phyloP scores from a whole-genome alignment of 1,284 basidiomycete species.

The Spongispora temasekensis region DNA sequence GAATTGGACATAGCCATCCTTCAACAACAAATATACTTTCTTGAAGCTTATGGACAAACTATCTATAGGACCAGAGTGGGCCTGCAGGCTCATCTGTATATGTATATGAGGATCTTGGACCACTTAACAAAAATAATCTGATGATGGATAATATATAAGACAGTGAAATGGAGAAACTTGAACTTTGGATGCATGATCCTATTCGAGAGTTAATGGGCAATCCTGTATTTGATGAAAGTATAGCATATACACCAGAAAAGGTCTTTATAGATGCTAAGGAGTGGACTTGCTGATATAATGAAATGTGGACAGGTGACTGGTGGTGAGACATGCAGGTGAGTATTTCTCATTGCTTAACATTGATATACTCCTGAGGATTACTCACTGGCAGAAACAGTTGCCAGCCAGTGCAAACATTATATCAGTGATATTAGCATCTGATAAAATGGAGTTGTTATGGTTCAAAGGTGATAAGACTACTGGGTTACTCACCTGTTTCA shows the following conservation, averaged over 20 bases:
- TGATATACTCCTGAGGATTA: too few relatives aligned
- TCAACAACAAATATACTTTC: constrained; percentile 17
- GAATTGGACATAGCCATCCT: background rate
- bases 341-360: too few relatives aligned
- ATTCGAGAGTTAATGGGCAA: background rate
- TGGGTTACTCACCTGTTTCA: too few relatives aligned
- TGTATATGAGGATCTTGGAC: background rate
- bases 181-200: background rate
- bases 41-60: constrained; percentile 22
- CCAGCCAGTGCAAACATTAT: too few relatives aligned
- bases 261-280: background rate
- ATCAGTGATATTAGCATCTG: too few relatives aligned
- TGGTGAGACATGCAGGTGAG: too few relatives aligned
- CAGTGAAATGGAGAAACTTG: background rate
- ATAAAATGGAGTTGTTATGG: too few relatives aligned
- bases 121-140: background rate
- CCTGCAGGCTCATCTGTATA: background rate
- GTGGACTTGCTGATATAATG: too few relatives aligned
- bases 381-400: too few relatives aligned
- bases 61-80: constrained; percentile 24
- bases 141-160: background rate
- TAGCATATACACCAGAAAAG: background rate
- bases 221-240: background rate
- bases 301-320: too few relatives aligned
- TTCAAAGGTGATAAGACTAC: too few relatives aligned